phyloP scores from a whole-genome alignment of 345 rosid genomes.

The Melaleuca alternifolia region DNA sequence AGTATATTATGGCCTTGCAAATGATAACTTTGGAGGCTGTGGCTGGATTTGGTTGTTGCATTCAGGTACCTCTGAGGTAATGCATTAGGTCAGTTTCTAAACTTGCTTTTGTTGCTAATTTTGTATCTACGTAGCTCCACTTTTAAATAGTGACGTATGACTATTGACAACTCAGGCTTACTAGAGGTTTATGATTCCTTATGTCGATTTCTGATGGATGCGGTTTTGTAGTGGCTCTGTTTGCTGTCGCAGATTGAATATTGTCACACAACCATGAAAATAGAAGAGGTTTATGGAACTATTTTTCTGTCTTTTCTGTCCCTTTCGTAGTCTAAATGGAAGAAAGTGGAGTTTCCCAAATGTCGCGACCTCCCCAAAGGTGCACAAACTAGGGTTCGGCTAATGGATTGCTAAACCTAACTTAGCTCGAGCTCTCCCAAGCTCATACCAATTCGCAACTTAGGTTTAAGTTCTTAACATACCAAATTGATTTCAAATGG shows the following conservation, averaged over 20 bases:
- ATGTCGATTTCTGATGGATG: not conserved
- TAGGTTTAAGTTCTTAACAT: too few relatives aligned
- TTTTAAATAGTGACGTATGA: not conserved
- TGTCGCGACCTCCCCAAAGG: too few relatives aligned
- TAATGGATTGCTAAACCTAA: too few relatives aligned
- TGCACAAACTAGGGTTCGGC: too few relatives aligned
- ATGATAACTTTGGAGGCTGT: not conserved
- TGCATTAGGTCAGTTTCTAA: not conserved
- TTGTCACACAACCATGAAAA: too few relatives aligned
- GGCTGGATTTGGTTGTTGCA: not conserved
- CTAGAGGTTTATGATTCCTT: not conserved
- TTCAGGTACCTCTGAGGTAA: not conserved
- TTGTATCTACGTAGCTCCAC: not conserved
- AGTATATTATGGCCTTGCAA: not conserved
- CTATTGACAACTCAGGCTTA: not conserved
- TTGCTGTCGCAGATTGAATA: not conserved
- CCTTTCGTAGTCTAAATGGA: too few relatives aligned
- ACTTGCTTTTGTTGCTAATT: not conserved
- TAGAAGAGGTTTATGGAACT: too few relatives aligned
- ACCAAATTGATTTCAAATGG: too few relatives aligned
- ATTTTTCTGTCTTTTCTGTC: too few relatives aligned
- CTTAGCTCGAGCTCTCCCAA: too few relatives aligned
- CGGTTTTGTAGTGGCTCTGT: not conserved
- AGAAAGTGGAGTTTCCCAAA: too few relatives aligned
- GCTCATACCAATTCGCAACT: too few relatives aligned